Evolutionary conservation across 75 land plant species (phyloP).

Genomic region (Cryptomeria japonica): DNA sequence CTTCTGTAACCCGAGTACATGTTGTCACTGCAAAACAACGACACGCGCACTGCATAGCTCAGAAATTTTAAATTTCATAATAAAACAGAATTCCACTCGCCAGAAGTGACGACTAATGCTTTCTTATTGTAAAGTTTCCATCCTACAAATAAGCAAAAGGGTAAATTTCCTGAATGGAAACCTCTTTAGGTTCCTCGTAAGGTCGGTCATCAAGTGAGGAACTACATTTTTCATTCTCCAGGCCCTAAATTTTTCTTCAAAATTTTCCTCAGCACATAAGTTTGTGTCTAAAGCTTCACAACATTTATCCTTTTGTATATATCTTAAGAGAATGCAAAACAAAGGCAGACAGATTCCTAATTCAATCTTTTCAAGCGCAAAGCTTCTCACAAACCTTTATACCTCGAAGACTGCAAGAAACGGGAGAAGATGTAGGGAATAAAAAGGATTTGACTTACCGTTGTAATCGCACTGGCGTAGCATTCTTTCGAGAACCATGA

Average conservation of each 20-base stretch:
- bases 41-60: background rate
- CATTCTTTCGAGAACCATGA: constrained; percentile 35
- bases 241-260: background rate
- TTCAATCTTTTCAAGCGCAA: background rate
- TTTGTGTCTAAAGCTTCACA: background rate
- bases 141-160: background rate
- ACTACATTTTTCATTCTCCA: background rate
- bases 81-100: background rate
- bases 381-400: background rate
- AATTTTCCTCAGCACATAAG: background rate
- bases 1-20: constrained; percentile 22
- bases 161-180: background rate
- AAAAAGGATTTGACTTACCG: constrained; percentile 18
- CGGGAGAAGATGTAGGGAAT: background rate
- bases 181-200: background rate
- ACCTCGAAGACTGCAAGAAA: background rate
- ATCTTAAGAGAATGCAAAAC: background rate
- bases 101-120: background rate
- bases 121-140: background rate
- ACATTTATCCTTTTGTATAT: no score
- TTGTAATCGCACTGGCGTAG: constrained; percentile 40
- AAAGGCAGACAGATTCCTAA: background rate
- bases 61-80: background rate
- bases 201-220: background rate
- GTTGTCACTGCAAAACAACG: constrained; percentile 24